A percentile compares a stretch with the other conserved stretches of the same genome.
Evolutionary conservation across 2,329 filamentous ascomycete species (phyloP).

Genomic region (Triangularia setosa): DNA sequence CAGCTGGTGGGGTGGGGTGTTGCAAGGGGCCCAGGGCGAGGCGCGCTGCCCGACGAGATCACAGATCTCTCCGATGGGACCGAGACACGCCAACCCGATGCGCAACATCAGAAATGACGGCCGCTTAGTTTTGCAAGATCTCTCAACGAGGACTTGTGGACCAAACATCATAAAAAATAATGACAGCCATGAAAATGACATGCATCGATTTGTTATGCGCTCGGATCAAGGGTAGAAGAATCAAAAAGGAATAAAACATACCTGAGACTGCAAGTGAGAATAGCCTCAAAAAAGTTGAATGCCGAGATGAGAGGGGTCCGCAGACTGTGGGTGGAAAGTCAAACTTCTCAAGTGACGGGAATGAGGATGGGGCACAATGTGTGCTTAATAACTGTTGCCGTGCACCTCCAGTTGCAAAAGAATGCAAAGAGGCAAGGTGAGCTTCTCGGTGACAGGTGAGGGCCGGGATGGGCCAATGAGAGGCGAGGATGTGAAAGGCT

Average conservation of each 20-base stretch:
- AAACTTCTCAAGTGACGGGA: background rate
- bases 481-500: background rate
- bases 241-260: background rate
- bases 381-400: background rate
- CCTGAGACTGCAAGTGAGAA: background rate
- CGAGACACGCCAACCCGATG: background rate
- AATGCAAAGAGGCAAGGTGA: background rate
- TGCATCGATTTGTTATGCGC: background rate
- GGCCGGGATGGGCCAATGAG: background rate
- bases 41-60: background rate
- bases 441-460: background rate
- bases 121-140: background rate
- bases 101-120: background rate
- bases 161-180: background rate
- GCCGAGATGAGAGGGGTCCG: background rate
- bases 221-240: background rate
- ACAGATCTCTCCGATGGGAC: constrained; percentile 11
- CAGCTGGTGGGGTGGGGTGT: background rate
- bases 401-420: too few species aligned
- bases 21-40: constrained; percentile 1
- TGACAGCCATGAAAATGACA: background rate
- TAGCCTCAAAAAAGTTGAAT: background rate
- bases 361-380: background rate
- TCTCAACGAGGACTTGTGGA: background rate
- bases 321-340: background rate